These are phyloP conservation scores for Elsinoe perseae DNA, from an alignment of 2,329 filamentous ascomycete species.

Conservation along the genomic window DNA sequence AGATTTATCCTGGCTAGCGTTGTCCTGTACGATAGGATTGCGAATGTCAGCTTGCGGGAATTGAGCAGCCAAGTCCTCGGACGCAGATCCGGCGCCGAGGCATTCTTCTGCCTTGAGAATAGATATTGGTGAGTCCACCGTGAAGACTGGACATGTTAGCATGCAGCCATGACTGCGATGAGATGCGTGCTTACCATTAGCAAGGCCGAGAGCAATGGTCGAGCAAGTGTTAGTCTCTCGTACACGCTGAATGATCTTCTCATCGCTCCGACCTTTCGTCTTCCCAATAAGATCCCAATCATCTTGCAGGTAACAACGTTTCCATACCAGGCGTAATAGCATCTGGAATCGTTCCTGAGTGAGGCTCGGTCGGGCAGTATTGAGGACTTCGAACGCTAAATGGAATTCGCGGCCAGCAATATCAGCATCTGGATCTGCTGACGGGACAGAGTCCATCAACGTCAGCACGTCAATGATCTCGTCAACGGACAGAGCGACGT, in stretches of 20 bases:
- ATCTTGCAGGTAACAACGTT: constrained; percentile 73
- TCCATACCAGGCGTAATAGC: constrained; percentile 66
- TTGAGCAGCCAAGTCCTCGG: constrained; percentile 51
- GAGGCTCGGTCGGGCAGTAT: constrained; percentile 45
- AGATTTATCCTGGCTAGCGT: constrained; percentile 62
- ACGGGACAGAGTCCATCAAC: constrained; percentile 54
- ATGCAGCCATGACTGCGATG: constrained; percentile 19
- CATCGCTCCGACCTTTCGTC: constrained; percentile 65
- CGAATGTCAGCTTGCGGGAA: constrained; percentile 50
- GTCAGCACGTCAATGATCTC: constrained; percentile 70
- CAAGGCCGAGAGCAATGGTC: constrained; percentile 50
- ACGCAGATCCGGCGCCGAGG: constrained; percentile 50
- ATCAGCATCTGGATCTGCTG: constrained; percentile 38
- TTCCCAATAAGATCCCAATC: constrained; percentile 77
- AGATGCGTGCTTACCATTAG: constrained; percentile 49
- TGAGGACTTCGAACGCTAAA: constrained; percentile 56
- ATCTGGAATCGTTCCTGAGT: constrained; percentile 50
- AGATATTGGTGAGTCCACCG: constrained; percentile 20
- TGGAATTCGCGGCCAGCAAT: constrained; percentile 60
- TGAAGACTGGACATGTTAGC: constrained; percentile 17
- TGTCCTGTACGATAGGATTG: constrained; percentile 61
- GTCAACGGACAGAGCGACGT: constrained; percentile 56
- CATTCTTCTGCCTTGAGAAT: constrained; percentile 25
- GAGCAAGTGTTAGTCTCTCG: constrained; percentile 29
- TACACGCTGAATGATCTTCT: constrained; percentile 55